Conservation (phyloP, 176 grass and related monocot genomes). For the Chrysopogon serrulatus region DNA sequence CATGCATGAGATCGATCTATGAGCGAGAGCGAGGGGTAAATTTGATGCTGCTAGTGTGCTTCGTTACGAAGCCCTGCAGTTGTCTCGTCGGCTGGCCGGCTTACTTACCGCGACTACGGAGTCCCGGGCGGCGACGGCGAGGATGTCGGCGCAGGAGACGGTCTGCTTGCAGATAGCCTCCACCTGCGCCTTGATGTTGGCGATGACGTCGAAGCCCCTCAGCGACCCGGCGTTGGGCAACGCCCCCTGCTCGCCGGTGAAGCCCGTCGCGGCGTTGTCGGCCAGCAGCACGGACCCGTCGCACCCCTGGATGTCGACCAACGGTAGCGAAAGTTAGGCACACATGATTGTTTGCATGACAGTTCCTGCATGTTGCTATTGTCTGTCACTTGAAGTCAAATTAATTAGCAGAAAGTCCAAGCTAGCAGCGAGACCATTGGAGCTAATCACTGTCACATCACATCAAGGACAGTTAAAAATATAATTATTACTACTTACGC, state of each 20-base stretch:
- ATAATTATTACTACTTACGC: neutral
- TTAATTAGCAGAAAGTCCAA: neutral
- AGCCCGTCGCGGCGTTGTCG: slow-evolving; percentile 29
- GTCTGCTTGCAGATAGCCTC: slow-evolving; percentile 53
- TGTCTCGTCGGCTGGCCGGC: too few relatives aligned
- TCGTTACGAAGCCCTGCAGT: too few relatives aligned
- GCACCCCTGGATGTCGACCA: slow-evolving; percentile 44
- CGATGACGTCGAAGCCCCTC: slow-evolving; percentile 54
- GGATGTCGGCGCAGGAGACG: slow-evolving; percentile 74
- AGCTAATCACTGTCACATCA: neutral
- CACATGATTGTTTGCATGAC: neutral
- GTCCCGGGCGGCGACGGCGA: slow-evolving; percentile 73
- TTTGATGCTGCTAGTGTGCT: too few relatives aligned
- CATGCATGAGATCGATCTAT: too few relatives aligned
- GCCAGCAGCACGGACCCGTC: slow-evolving; percentile 63
- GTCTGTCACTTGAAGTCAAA: neutral
- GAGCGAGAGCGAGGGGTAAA: too few relatives aligned
- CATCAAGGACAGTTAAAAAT: neutral
- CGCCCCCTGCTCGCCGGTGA: slow-evolving; percentile 57
- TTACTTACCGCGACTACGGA: slow-evolving; percentile 59
- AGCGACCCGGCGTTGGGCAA: slow-evolving; percentile 35
- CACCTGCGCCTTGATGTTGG: slow-evolving; percentile 58
- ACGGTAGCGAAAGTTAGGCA: neutral
- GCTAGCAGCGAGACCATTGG: neutral
- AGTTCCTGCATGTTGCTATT: neutral